Base-by-base conservation (phyloP, 176 grass and related monocot species). In the Saccharum officinarum region DNA sequence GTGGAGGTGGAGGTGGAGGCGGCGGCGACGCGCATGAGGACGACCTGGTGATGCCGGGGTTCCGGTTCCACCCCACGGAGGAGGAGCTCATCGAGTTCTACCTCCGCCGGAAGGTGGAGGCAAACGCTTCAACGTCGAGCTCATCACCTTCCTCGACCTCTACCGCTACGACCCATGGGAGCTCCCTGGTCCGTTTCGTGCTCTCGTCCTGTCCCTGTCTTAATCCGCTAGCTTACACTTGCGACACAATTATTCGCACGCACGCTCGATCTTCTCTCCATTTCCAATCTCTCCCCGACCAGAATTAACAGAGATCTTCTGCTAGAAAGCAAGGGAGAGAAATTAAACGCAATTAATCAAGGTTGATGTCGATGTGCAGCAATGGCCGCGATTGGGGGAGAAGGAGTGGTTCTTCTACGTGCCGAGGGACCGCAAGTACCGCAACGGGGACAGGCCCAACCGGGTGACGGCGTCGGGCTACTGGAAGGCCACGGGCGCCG, bases 81-180 rank as follows among this genome's bases (percentile, higher is more conserved):
- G 97, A 99, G 90, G 97, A 99, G 92, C 85, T 99, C 44, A 99
- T 99, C 92, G 97, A 99, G 37, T 99, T 99, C 90, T 99, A 99
- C 85, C 92, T 99, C 82, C 72, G 94, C 2, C 88, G 97, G 22
- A 99, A 94, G 88, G 93, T 99, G 57, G 97, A 99, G 67, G 97
- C 80, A 97, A 92, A 76, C 90, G 88, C 87, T 97, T 99, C 97
- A 97, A 99, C 79, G 84, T 97, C 64, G 97, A 99, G 54, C 88
- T 99, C 79, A 99, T 99, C 82, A 90, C 90, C 77, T 92, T 94
- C 91, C 84, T 99, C 59, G 97, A 99, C 65, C 92, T 99, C 79
- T 99, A 99, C 84, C 94, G 94, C 82, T 92, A 92, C 80, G 97
- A 99, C 79, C 97, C 97, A 2, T 99, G 97, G 97, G 94, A 99